Conservation (phyloP, 176 grass and related monocot genomes). For the Tuctoria greenei region DNA sequence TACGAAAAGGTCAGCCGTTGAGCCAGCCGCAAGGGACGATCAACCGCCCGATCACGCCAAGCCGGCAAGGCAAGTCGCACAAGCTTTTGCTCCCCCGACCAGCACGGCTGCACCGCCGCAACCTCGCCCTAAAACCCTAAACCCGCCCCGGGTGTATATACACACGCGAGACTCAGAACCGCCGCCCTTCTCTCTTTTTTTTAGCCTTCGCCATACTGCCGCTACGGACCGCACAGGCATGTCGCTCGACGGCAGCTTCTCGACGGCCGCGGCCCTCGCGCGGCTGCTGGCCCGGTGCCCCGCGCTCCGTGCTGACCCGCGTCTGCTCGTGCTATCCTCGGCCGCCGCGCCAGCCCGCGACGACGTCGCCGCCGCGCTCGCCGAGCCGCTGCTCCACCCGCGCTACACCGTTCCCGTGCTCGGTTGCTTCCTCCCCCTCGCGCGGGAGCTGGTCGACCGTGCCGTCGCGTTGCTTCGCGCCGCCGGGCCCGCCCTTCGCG, state of each 20-base stretch:
- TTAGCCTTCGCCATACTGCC: neutral
- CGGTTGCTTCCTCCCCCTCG: constrained; percentile 79
- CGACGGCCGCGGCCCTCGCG: constrained; percentile 43
- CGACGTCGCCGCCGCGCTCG: constrained; percentile 63
- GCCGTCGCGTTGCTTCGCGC: constrained; percentile 53
- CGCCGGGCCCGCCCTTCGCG: constrained; percentile 36
- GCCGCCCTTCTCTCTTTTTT: neutral
- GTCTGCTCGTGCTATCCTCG: constrained; percentile 44
- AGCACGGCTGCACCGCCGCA: constrained; percentile 15
- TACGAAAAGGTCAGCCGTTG: neutral
- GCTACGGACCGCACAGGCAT: constrained; percentile 30
- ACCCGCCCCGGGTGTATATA: constrained; percentile 40
- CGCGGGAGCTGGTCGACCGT: constrained; percentile 44
- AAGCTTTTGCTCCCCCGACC: neutral
- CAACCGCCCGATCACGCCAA: neutral
- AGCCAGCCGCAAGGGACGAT: neutral
- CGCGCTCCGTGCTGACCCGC: constrained; percentile 46
- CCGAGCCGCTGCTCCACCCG: constrained; percentile 80
- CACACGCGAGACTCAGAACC: neutral
- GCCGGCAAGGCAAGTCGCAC: neutral
- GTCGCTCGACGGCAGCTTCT: constrained; percentile 83
- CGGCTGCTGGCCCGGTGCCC: constrained; percentile 70
- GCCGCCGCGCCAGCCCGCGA: constrained; percentile 32
- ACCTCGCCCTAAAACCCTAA: constrained; percentile 70
- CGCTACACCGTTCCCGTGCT: constrained; percentile 73